Conservation (phyloP, 805 yeast genomes). For the Kuraishia floccosa region DNA sequence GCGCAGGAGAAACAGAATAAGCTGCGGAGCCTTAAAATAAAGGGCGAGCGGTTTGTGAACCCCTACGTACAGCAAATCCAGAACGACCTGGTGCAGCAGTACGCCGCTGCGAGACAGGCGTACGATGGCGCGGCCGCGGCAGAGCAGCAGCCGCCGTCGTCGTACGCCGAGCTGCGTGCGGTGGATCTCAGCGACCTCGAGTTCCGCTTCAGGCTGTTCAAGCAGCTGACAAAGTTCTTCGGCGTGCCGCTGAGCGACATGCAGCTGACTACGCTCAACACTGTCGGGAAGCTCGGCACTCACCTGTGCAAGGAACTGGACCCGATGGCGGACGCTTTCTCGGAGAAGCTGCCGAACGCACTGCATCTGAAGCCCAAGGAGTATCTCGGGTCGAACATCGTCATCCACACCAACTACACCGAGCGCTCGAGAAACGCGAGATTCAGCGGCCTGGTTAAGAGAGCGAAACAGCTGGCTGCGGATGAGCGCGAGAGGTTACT, state of each 20-base stretch:
- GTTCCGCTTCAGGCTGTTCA: slow-evolving; percentile 37
- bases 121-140: too few species aligned
- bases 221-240: slow-evolving; percentile 33
- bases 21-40: too few species aligned
- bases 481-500: slow-evolving; percentile 1
- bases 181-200: slow-evolving; percentile 24
- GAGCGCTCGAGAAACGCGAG: slow-evolving; percentile 31
- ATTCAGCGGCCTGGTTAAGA: slow-evolving; percentile 31
- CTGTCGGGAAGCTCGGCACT: slow-evolving; percentile 23
- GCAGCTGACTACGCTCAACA: slow-evolving; percentile 27
- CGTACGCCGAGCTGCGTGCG: not conserved
- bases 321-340: slow-evolving; percentile 26
- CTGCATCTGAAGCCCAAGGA: slow-evolving; percentile 46
- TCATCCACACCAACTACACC: slow-evolving; percentile 38
- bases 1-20: too few species aligned
- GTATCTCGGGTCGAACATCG: slow-evolving; percentile 47
- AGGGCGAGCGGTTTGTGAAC: too few species aligned
- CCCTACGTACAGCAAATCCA: too few species aligned
- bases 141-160: too few species aligned
- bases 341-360: slow-evolving; percentile 69
- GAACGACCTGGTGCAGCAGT: too few species aligned
- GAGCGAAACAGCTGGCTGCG: slow-evolving; percentile 16
- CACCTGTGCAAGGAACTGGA: slow-evolving; percentile 25
- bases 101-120: too few species aligned
- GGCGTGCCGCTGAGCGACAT: slow-evolving; percentile 45